Evolutionary conservation across 2,329 filamentous ascomycete species (phyloP).

Genomic region (Penicillium sp.): DNA sequence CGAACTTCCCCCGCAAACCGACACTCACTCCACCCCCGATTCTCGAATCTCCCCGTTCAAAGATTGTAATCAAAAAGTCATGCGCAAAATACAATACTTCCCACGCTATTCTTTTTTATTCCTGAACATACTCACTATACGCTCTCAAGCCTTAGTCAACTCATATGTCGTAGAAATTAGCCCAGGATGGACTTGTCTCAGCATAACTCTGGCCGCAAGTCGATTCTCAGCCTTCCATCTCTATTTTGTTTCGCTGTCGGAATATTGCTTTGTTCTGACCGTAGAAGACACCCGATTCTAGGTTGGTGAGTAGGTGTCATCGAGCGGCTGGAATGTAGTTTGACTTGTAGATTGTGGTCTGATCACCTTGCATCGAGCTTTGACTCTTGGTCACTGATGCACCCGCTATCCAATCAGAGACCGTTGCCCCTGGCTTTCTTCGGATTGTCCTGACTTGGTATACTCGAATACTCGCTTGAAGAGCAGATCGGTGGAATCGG

Average conservation of each 20-base stretch:
- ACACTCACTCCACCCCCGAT: constrained; percentile 16
- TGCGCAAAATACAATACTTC: constrained; percentile 22
- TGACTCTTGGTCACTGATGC: background rate
- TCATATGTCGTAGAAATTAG: background rate
- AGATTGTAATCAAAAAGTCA: constrained; percentile 23
- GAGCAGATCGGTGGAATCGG: background rate
- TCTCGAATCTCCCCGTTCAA: constrained; percentile 23
- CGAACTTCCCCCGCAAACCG: constrained; percentile 22
- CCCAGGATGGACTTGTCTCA: background rate
- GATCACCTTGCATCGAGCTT: background rate
- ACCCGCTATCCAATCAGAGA: background rate
- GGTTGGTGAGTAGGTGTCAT: too few relatives aligned
- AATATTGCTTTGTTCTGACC: background rate
- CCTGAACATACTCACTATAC: constrained; percentile 17
- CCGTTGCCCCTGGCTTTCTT: background rate
- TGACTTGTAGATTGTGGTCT: too few relatives aligned
- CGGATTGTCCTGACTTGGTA: too few relatives aligned
- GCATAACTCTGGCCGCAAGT: background rate
- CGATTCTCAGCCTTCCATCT: background rate
- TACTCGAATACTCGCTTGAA: background rate
- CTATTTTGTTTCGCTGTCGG: background rate
- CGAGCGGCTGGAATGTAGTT: too few relatives aligned
- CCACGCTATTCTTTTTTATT: background rate
- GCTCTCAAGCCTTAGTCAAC: constrained; percentile 9
- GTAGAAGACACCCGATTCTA: background rate